Conservation (phyloP, 352 stramenopile species). For the Phytophthora boehmeriae region DNA sequence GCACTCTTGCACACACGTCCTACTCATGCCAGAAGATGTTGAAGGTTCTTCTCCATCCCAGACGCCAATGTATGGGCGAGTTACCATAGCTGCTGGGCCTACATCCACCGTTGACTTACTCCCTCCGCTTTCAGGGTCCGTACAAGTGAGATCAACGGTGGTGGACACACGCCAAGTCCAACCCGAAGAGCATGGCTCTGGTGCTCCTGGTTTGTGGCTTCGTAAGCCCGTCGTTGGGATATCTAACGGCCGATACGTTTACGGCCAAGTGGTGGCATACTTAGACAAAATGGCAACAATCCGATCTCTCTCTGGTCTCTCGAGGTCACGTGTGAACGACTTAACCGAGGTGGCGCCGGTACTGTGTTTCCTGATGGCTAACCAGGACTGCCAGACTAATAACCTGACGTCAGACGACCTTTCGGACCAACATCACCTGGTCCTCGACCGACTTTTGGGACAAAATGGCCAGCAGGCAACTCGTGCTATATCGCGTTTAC, state of each 20-base stretch:
- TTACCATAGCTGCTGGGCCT: background rate
- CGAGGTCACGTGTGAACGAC: background rate
- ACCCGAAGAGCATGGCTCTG: background rate
- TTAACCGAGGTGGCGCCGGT: background rate
- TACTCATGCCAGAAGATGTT: background rate
- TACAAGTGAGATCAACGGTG: background rate
- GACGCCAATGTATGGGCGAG: background rate
- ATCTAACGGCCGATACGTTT: background rate
- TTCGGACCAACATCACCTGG: background rate
- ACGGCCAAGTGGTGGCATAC: background rate
- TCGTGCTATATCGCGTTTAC: background rate
- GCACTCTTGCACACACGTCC: too few relatives aligned
- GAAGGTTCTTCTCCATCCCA: background rate
- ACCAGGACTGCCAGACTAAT: too few relatives aligned
- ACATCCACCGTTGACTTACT: background rate
- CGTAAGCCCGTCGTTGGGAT: background rate
- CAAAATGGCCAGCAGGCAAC: background rate
- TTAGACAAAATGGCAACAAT: background rate
- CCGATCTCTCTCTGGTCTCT: background rate
- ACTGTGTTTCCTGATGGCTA: background rate
- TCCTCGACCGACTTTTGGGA: background rate
- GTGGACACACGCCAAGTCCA: background rate
- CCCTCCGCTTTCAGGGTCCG: background rate
- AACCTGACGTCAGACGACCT: background rate
- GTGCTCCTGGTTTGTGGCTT: background rate